These are phyloP conservation scores for Arachis stenosperma DNA, from an alignment of 306 rosid species.

Conservation along the genomic window DNA sequence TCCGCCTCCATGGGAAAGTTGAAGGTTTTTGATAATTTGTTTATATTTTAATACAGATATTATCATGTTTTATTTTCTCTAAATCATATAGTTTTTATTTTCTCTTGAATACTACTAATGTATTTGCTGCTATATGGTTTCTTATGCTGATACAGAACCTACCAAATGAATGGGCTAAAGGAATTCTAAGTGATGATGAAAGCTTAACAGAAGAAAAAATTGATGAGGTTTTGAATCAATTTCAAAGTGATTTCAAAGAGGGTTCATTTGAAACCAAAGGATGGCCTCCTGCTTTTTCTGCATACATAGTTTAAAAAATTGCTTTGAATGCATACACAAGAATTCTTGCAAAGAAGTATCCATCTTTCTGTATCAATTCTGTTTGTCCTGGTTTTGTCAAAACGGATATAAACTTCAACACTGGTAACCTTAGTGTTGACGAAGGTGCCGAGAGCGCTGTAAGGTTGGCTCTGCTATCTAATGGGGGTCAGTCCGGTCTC, in stretches of 20 bases:
- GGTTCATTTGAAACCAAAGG: conserved; percentile 45
- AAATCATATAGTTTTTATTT: neutral
- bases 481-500: conserved; percentile 40
- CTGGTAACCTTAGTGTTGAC: conserved; percentile 45
- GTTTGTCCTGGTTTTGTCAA: conserved; percentile 55
- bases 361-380: conserved; percentile 39
- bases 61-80: neutral
- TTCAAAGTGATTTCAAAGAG: conserved; percentile 44
- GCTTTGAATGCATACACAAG: conserved; percentile 55
- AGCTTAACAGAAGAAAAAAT: conserved; percentile 41
- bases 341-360: conserved; percentile 42
- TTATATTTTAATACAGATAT: no score
- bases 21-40: conserved; percentile 26
- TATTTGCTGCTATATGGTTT: conserved; percentile 5
- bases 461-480: conserved; percentile 44
- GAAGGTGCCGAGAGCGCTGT: conserved; percentile 46
- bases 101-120: neutral
- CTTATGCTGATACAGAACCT: conserved; percentile 38
- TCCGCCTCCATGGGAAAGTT: conserved; percentile 30
- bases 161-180: conserved; percentile 45
- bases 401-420: conserved; percentile 45
- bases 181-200: conserved; percentile 33
- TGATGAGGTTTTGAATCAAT: conserved; percentile 40
- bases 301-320: conserved; percentile 49
- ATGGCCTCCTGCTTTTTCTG: conserved; percentile 45